Percentiles rank a stretch among this genome's conserved stretches.
phyloP scores from a whole-genome alignment of 2,329 filamentous ascomycete species.

The Macrophomina phaseolina region DNA sequence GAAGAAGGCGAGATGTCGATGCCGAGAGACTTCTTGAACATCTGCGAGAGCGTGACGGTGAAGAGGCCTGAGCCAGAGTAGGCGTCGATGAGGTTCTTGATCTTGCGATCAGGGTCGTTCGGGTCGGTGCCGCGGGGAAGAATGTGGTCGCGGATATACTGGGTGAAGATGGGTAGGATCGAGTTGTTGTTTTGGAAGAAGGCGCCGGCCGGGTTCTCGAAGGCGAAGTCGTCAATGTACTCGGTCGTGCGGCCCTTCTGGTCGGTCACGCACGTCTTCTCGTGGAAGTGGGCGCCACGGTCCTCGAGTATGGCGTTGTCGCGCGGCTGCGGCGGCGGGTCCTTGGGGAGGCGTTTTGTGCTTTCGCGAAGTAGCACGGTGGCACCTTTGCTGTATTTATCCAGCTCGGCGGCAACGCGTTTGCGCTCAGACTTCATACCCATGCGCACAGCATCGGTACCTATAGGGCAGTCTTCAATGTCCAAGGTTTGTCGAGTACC shows the following conservation, averaged over 20 bases:
- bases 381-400: slow-evolving; percentile 78
- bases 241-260: slow-evolving; percentile 82
- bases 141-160: slow-evolving; percentile 82
- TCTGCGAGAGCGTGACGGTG: slow-evolving; percentile 85
- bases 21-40: slow-evolving; percentile 80
- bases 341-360: slow-evolving; percentile 65
- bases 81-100: slow-evolving; percentile 93
- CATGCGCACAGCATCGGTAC: slow-evolving; percentile 79
- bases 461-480: slow-evolving; percentile 97
- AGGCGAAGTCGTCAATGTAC: slow-evolving; percentile 83
- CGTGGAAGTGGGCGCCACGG: slow-evolving; percentile 68
- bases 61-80: slow-evolving; percentile 98
- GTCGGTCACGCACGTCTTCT: slow-evolving; percentile 89
- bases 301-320: slow-evolving; percentile 51
- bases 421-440: slow-evolving; percentile 82
- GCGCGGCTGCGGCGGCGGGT: slow-evolving; percentile 30
- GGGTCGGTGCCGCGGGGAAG: slow-evolving; percentile 53
- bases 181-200: slow-evolving; percentile 99
- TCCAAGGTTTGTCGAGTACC: slow-evolving; percentile 81
- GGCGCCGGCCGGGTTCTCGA: slow-evolving; percentile 88
- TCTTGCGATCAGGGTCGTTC: slow-evolving; percentile 35
- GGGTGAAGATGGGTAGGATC: slow-evolving; percentile 84
- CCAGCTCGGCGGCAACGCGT: slow-evolving; percentile 72
- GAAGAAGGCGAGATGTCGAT: slow-evolving; percentile 86
- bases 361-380: slow-evolving; percentile 89